phyloP scores from a whole-genome alignment of 2,329 filamentous ascomycete species.

The Penicillium sp. region DNA sequence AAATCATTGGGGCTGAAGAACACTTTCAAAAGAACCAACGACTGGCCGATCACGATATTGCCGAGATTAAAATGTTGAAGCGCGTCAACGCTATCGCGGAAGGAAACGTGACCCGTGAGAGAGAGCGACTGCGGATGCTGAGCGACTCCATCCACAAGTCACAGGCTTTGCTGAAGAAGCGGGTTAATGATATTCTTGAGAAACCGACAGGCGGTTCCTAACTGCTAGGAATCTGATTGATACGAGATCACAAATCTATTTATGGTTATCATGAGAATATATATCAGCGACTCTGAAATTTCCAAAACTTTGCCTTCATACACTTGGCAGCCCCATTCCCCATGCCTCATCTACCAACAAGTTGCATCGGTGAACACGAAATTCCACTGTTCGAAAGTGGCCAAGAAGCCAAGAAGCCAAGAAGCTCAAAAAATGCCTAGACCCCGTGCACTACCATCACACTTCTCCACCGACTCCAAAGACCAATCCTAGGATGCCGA shows the following conservation, averaged over 20 bases:
- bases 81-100: constrained; percentile 16
- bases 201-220: background rate
- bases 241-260: background rate
- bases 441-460: background rate
- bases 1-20: constrained; percentile 15
- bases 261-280: background rate
- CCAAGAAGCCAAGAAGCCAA: background rate
- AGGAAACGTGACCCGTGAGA: constrained; percentile 19
- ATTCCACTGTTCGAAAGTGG: too few species aligned
- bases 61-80: constrained; percentile 22
- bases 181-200: constrained; percentile 6
- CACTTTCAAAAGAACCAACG: constrained; percentile 10
- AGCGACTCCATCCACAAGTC: constrained; percentile 15
- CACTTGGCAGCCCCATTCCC: background rate
- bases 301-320: background rate
- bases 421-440: background rate
- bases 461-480: background rate
- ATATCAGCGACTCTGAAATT: background rate
- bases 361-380: too few species aligned
- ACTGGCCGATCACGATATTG: constrained; percentile 17
- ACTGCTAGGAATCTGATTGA: background rate
- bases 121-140: constrained; percentile 15
- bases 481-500: background rate
- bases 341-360: background rate
- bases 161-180: constrained; percentile 12